phyloP scores from a whole-genome alignment of 1,139 yeast species.

The Lodderomyces oxycetoniae region DNA sequence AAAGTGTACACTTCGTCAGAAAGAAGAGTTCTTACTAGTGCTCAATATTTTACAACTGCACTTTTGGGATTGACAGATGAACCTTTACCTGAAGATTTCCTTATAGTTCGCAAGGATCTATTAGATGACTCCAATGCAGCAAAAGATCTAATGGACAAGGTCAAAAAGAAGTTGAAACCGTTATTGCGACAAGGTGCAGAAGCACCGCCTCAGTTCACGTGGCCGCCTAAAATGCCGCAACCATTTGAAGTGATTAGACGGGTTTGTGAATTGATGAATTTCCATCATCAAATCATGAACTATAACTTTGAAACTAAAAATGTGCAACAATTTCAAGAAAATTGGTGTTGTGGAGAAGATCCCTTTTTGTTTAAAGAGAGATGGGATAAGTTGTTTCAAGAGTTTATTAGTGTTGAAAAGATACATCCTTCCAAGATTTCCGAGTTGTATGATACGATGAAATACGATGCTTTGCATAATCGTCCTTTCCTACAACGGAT shows the following conservation, averaged over 20 bases:
- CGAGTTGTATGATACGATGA: constrained; percentile 97
- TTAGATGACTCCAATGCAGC: constrained; percentile 98
- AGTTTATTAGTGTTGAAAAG: constrained; percentile 88
- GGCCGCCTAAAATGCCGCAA: constrained; percentile 99
- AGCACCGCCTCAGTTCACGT: constrained; percentile 97
- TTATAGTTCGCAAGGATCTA: constrained; percentile 82
- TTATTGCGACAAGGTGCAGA: constrained; percentile 91
- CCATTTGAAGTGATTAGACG: constrained; percentile 91
- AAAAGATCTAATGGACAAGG: constrained; percentile 95
- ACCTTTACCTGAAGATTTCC: constrained; percentile 70
- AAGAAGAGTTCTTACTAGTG: constrained; percentile 89
- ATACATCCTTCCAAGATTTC: constrained; percentile 97
- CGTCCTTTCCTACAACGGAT: constrained; percentile 81
- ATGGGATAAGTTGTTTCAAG: constrained; percentile 95
- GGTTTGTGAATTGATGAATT: constrained; percentile 94
- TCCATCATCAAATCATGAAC: constrained; percentile 80
- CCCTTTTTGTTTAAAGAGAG: constrained; percentile 86
- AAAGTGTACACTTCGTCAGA: constrained; percentile 90
- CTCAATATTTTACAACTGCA: constrained; percentile 81
- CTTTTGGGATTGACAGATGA: constrained; percentile 62
- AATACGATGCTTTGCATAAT: constrained; percentile 95
- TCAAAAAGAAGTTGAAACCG: constrained; percentile 93
- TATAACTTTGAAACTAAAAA: constrained; percentile 69
- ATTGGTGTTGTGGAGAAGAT: constrained; percentile 98
- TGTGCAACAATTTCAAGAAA: constrained; percentile 62